These are phyloP conservation scores for Amylostereum areolatum DNA, from an alignment of 1,284 basidiomycete genomes.

Conservation along the genomic window DNA sequence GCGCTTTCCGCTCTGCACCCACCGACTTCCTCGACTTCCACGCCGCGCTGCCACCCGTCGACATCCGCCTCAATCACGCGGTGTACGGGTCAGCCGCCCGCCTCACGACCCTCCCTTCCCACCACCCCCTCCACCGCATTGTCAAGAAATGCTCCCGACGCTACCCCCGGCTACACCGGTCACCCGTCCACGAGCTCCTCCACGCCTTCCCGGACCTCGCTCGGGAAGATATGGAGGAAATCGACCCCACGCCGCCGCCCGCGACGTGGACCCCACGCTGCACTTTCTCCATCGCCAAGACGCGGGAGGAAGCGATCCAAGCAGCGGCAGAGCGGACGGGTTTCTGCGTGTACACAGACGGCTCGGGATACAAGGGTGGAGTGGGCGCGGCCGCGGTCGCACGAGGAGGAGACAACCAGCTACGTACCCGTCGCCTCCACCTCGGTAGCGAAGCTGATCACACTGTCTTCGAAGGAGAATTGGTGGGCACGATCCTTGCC, in stretches of 20 bases:
- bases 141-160: too few species aligned
- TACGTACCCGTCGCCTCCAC: conserved; percentile 10
- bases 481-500: conserved; percentile 18
- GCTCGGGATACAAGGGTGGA: conserved; percentile 14
- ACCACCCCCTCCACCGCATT: too few species aligned
- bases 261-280: neutral
- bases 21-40: conserved; percentile 6
- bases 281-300: neutral
- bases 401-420: neutral
- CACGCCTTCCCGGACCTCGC: neutral
- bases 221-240: neutral
- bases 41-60: conserved; percentile 8
- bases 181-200: neutral
- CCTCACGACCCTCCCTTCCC: neutral
- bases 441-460: conserved; percentile 20
- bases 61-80: conserved; percentile 2
- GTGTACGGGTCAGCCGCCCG: neutral
- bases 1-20: conserved; percentile 3
- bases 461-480: conserved; percentile 26
- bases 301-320: neutral
- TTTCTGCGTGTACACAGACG: conserved; percentile 13
- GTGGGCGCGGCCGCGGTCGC: conserved; percentile 20
- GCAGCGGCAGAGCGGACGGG: neutral
- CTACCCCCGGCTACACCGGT: too few species aligned
- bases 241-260: neutral